phyloP scores from a whole-genome alignment of 495 filamentous ascomycete genomes.

The Sporormia fimetaria region DNA sequence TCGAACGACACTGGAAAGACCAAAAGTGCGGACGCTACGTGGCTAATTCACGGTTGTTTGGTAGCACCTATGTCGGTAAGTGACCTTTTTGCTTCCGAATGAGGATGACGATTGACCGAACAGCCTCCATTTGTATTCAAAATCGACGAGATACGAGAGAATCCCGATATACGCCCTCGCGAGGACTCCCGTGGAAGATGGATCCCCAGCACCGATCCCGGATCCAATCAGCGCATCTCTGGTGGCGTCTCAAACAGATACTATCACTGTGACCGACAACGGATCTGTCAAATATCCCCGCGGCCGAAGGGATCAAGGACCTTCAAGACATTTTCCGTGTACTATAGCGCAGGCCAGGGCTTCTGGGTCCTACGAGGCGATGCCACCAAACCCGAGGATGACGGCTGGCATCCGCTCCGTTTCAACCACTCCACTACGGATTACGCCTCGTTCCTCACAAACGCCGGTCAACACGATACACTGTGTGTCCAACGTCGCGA shows the following conservation, averaged over 20 bases:
- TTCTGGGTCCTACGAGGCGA: constrained; percentile 17
- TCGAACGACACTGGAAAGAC: not conserved
- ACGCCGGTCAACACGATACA: constrained; percentile 10
- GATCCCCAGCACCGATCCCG: constrained; percentile 9
- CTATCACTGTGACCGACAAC: constrained; percentile 10
- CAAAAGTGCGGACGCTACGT: not conserved
- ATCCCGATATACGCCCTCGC: not conserved
- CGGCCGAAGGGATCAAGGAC: not conserved
- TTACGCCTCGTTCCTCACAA: constrained; percentile 8
- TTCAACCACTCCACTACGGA: constrained; percentile 10
- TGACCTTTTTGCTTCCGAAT: not conserved
- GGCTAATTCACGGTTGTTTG: not conserved
- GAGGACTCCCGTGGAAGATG: constrained; percentile 4
- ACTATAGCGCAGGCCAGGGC: constrained; percentile 8
- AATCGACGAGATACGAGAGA: constrained; percentile 19
- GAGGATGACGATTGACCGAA: not conserved
- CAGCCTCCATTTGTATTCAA: constrained; percentile 13
- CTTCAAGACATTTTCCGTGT: constrained; percentile 18
- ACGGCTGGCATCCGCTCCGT: constrained; percentile 15
- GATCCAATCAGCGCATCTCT: constrained; percentile 1
- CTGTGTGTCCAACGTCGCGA: constrained; percentile 12
- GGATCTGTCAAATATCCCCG: not conserved
- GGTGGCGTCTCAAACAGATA: constrained; percentile 6
- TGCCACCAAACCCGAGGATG: constrained; percentile 1
- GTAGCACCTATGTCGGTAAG: constrained; percentile 12